phyloP scores from a whole-genome alignment of 176 grass and related monocot genomes.

The Chrysopogon serrulatus region DNA sequence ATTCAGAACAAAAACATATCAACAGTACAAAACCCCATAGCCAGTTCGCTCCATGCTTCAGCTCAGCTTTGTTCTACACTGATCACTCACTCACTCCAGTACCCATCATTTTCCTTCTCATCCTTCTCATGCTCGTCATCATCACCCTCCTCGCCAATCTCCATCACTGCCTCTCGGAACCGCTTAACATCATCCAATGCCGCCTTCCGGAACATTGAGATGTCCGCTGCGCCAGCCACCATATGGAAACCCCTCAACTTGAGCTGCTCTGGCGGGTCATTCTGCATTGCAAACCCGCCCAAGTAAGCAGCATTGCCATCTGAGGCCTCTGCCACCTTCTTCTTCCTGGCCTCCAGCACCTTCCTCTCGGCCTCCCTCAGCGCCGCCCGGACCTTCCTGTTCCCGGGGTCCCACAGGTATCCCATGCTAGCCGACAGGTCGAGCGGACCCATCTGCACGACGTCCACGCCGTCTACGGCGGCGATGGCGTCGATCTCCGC shows the following conservation, averaged over 20 bases:
- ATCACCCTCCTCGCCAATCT: slow-evolving; percentile 56
- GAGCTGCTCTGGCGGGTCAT: slow-evolving; percentile 77
- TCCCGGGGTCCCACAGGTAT: slow-evolving; percentile 85
- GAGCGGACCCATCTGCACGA: slow-evolving; percentile 80
- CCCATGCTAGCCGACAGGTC: slow-evolving; percentile 94
- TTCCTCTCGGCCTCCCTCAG: slow-evolving; percentile 74
- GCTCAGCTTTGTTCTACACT: slow-evolving; percentile 1
- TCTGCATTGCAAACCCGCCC: slow-evolving; percentile 81
- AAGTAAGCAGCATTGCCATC: slow-evolving; percentile 44
- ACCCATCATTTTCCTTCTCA: slow-evolving; percentile 45
- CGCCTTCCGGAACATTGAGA: slow-evolving; percentile 60
- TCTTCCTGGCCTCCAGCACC: slow-evolving; percentile 48
- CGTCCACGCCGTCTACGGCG: slow-evolving; percentile 76
- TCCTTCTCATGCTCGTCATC: slow-evolving; percentile 30
- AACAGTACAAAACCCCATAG: neutral
- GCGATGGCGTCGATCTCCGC: slow-evolving; percentile 81
- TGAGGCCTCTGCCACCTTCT: neutral
- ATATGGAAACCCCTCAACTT: slow-evolving; percentile 91
- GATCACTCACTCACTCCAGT: slow-evolving; percentile 94
- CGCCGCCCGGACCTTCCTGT: slow-evolving; percentile 72
- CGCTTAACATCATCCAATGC: slow-evolving; percentile 64
- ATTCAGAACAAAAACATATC: slow-evolving; percentile 20
- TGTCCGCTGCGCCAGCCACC: slow-evolving; percentile 75
- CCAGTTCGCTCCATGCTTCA: neutral
- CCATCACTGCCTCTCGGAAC: slow-evolving; percentile 53